These are phyloP conservation scores for Diversispora epigaea DNA, from an alignment of 192 early-diverging fungal species.

Conservation along the genomic window DNA sequence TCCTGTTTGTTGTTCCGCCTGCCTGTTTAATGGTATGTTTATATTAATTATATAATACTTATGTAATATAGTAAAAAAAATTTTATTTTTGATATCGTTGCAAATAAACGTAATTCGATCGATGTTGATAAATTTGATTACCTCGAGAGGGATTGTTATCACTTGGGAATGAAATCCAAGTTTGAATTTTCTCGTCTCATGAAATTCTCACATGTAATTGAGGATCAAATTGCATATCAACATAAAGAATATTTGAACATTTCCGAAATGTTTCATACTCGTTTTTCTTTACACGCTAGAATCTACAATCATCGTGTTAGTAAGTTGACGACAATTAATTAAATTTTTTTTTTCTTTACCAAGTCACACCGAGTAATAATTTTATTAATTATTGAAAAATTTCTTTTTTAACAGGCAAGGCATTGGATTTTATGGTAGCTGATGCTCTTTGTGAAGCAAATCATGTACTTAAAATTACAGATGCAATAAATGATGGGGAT, in stretches of 20 bases:
- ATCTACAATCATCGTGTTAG: slow-evolving; percentile 88
- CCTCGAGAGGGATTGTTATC: slow-evolving; percentile 76
- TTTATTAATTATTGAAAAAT: background rate
- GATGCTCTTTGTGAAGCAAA: slow-evolving; percentile 85
- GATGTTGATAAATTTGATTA: slow-evolving; percentile 96
- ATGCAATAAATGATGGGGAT: slow-evolving; percentile 60
- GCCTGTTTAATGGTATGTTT: background rate
- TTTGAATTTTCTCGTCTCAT: slow-evolving; percentile 65
- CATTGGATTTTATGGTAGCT: slow-evolving; percentile 87
- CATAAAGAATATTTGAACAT: slow-evolving; percentile 89
- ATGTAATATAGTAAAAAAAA: slow-evolving; percentile 14
- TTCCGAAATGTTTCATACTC: slow-evolving; percentile 82
- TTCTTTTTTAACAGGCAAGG: slow-evolving; percentile 43
- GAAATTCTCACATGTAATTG: slow-evolving; percentile 78
- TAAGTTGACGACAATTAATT: slow-evolving; percentile 36
- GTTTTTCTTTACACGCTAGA: slow-evolving; percentile 74
- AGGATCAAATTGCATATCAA: slow-evolving; percentile 87
- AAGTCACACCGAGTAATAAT: background rate
- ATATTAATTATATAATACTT: background rate
- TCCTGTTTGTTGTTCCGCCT: no score
- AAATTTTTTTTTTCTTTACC: background rate
- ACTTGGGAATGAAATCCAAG: slow-evolving; percentile 60
- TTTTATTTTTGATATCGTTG: slow-evolving; percentile 95
- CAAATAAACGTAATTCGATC: slow-evolving; percentile 90
- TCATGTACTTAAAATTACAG: slow-evolving; percentile 58